Conservation (phyloP, 2,329 filamentous ascomycete genomes). For the Colletotrichum tabaci region DNA sequence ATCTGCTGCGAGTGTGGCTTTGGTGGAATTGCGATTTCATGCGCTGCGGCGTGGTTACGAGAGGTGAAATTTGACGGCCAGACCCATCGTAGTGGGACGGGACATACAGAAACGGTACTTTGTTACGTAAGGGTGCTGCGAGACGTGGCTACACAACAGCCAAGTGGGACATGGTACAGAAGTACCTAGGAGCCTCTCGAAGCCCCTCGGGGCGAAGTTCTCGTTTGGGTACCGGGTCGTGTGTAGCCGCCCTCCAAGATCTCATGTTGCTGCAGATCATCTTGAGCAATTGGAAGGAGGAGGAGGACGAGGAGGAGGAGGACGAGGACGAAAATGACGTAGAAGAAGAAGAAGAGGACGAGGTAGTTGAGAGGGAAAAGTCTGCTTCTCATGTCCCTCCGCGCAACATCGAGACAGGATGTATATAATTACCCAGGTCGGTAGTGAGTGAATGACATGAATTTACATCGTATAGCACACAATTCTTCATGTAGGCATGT, state of each 20-base stretch:
- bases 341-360: neutral
- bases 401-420: neutral
- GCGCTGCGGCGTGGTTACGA: slow-evolving; percentile 22
- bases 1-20: slow-evolving; percentile 41
- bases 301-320: too few species aligned
- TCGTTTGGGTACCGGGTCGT: neutral
- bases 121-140: slow-evolving; percentile 32
- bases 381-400: neutral
- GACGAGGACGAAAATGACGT: neutral
- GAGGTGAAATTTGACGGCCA: slow-evolving; percentile 38
- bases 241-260: neutral
- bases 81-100: slow-evolving; percentile 20
- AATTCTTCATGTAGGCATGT: too few species aligned
- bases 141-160: slow-evolving; percentile 15
- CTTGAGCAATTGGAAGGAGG: too few species aligned
- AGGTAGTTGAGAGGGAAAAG: neutral
- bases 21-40: slow-evolving; percentile 40
- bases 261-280: too few species aligned
- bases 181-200: slow-evolving; percentile 28
- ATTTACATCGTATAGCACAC: too few species aligned
- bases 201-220: neutral
- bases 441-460: too few species aligned
- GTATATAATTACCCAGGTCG: too few species aligned
- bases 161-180: slow-evolving; percentile 15
- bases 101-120: slow-evolving; percentile 24